phyloP scores from a whole-genome alignment of 2,329 filamentous ascomycete species.

The Penicillium fuscoglaucum region DNA sequence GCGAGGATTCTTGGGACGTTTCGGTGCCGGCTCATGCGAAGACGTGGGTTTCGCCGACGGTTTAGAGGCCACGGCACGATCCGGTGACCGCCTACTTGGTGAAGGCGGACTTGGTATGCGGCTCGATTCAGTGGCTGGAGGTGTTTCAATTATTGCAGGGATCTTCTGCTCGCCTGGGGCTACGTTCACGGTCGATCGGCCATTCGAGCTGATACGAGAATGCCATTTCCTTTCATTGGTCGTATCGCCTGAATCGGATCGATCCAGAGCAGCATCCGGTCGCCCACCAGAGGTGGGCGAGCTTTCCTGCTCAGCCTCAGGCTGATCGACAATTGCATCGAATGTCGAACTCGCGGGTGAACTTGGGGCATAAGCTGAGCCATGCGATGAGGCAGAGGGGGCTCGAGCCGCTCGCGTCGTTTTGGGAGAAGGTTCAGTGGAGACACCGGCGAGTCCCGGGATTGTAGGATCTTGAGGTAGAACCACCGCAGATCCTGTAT shows the following conservation, averaged over 20 bases:
- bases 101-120: slow-evolving; percentile 29
- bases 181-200: slow-evolving; percentile 55
- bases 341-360: slow-evolving; percentile 27
- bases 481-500: slow-evolving; percentile 43
- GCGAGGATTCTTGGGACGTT: slow-evolving; percentile 35
- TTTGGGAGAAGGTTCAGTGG: slow-evolving; percentile 39
- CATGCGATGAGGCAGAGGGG: slow-evolving; percentile 40
- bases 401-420: slow-evolving; percentile 44
- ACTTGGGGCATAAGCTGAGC: slow-evolving; percentile 22
- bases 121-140: slow-evolving; percentile 49
- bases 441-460: slow-evolving; percentile 36
- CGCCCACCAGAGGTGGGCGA: slow-evolving; percentile 19
- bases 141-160: slow-evolving; percentile 65
- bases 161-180: slow-evolving; percentile 51
- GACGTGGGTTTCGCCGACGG: slow-evolving; percentile 33
- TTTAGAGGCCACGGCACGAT: slow-evolving; percentile 43
- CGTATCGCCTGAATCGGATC: slow-evolving; percentile 35
- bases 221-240: slow-evolving; percentile 53
- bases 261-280: slow-evolving; percentile 20
- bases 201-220: slow-evolving; percentile 58
- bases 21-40: slow-evolving; percentile 46
- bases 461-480: slow-evolving; percentile 38
- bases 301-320: slow-evolving; percentile 24
- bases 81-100: slow-evolving; percentile 46
- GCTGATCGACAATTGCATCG: slow-evolving; percentile 33